phyloP scores from a whole-genome alignment of 495 filamentous ascomycete species.

The Penicillium cataractarum region DNA sequence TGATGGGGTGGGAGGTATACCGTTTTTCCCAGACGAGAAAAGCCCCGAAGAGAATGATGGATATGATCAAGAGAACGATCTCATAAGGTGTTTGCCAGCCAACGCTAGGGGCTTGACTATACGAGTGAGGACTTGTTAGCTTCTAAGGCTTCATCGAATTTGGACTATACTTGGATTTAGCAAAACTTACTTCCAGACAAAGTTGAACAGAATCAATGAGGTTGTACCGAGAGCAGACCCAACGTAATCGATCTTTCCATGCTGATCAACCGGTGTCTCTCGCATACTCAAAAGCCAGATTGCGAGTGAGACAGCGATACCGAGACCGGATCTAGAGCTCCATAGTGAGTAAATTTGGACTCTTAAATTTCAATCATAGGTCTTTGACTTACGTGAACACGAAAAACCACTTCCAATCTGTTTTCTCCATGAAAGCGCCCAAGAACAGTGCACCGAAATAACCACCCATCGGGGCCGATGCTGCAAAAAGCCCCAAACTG shows the following conservation, averaged over 20 bases:
- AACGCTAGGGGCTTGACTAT: slow-evolving; percentile 53
- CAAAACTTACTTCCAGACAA: slow-evolving; percentile 56
- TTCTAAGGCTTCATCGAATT: neutral
- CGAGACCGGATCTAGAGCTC: slow-evolving; percentile 37
- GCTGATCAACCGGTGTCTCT: slow-evolving; percentile 44
- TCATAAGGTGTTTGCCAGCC: slow-evolving; percentile 54
- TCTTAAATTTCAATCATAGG: neutral
- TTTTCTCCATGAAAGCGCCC: slow-evolving; percentile 46
- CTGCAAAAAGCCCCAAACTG: slow-evolving; percentile 54
- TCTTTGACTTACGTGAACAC: slow-evolving; percentile 43
- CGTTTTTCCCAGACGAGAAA: slow-evolving; percentile 50
- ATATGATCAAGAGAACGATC: slow-evolving; percentile 46
- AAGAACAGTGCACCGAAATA: slow-evolving; percentile 47
- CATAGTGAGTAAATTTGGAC: neutral
- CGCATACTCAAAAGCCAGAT: slow-evolving; percentile 34
- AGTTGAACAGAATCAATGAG: slow-evolving; percentile 55
- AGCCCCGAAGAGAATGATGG: slow-evolving; percentile 40
- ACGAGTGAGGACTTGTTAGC: neutral
- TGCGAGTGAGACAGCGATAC: slow-evolving; percentile 32
- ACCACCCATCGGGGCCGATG: slow-evolving; percentile 52
- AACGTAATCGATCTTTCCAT: slow-evolving; percentile 53
- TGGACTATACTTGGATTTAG: neutral
- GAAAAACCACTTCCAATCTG: slow-evolving; percentile 55
- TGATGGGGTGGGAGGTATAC: slow-evolving; percentile 46
- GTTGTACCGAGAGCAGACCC: slow-evolving; percentile 50